phyloP scores from a whole-genome alignment of 148 eudicot genomes.

The Rhododendron griersonianum region DNA sequence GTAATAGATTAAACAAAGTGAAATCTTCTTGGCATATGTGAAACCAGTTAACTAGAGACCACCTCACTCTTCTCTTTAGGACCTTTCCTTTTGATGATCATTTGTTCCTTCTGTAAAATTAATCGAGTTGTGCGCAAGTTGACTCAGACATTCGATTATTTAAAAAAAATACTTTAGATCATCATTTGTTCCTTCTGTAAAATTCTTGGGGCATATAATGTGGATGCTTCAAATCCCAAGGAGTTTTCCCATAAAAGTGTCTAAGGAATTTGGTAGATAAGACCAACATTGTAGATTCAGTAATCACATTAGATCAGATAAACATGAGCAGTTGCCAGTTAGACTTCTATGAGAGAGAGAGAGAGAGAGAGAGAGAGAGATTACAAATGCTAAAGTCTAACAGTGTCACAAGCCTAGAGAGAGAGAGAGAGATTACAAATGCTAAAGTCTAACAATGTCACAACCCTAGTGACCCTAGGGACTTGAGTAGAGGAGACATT shows the following conservation, averaged over 20 bases:
- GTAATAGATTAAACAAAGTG: not conserved
- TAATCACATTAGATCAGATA: slow-evolving; percentile 1
- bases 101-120: not conserved
- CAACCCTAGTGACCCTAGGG: slow-evolving; percentile 5
- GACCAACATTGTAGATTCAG: not conserved
- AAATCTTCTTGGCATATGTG: not conserved
- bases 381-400: slow-evolving; percentile 32
- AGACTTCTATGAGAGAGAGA: not conserved
- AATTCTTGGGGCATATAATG: not conserved
- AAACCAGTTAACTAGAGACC: not conserved
- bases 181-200: not conserved
- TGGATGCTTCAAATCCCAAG: slow-evolving; percentile 28
- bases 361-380: slow-evolving; percentile 10
- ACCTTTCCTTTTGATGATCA: not conserved
- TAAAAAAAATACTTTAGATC: too few species aligned
- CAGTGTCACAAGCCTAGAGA: not conserved
- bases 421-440: slow-evolving; percentile 19
- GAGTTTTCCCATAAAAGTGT: slow-evolving; percentile 28
- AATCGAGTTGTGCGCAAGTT: too few species aligned
- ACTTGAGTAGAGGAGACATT: slow-evolving; percentile 14
- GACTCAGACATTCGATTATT: too few species aligned
- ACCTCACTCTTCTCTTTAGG: not conserved
- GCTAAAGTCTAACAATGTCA: slow-evolving; percentile 23
- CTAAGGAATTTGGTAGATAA: slow-evolving; percentile 19
- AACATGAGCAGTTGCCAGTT: not conserved